A percentile compares a stretch with the other conserved stretches of the same genome.
These are phyloP conservation scores for Sphaceloma murrayae DNA, from an alignment of 2,329 filamentous ascomycete species.

Conservation along the genomic window DNA sequence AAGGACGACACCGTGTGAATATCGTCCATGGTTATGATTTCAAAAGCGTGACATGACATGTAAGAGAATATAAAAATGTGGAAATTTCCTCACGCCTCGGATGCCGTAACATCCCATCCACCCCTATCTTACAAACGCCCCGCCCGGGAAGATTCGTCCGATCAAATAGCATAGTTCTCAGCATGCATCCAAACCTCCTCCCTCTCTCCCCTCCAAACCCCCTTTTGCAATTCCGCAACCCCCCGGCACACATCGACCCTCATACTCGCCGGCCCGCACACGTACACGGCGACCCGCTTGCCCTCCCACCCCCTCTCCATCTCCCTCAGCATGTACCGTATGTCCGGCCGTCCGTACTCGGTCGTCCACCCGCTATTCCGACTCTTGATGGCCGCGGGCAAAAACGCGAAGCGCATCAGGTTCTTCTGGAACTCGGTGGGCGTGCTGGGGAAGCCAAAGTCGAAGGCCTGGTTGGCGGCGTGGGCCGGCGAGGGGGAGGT, in stretches of 20 bases:
- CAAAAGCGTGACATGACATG: too few relatives aligned
- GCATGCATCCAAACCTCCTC: constrained; percentile 93
- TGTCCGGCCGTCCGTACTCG: constrained; percentile 82
- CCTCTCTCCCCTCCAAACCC: constrained; percentile 62
- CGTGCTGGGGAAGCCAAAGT: constrained; percentile 66
- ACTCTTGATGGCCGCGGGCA: constrained; percentile 41
- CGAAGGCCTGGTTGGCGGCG: constrained; percentile 29
- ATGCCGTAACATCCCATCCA: too few relatives aligned
- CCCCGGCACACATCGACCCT: constrained; percentile 77
- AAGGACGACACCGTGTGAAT: too few relatives aligned
- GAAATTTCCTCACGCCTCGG: too few relatives aligned
- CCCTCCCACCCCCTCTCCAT: constrained; percentile 75
- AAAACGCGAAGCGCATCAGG: constrained; percentile 82
- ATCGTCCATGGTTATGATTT: too few relatives aligned
- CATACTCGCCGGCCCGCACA: constrained; percentile 84
- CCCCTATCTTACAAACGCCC: not conserved
- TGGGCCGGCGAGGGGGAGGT: constrained; percentile 16
- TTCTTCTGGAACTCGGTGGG: constrained; percentile 83
- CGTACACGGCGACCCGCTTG: constrained; percentile 75
- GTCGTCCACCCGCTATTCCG: constrained; percentile 72
- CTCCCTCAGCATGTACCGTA: constrained; percentile 76
- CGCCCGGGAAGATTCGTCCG: not conserved
- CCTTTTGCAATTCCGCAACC: constrained; percentile 70
- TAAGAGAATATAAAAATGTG: too few relatives aligned
- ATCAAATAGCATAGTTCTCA: constrained; percentile 82